A percentile compares a stretch with the other conserved stretches of the same genome.
Evolutionary conservation across 1,284 basidiomycete genomes (phyloP).

Genomic region (Schizopora paradoxa): DNA sequence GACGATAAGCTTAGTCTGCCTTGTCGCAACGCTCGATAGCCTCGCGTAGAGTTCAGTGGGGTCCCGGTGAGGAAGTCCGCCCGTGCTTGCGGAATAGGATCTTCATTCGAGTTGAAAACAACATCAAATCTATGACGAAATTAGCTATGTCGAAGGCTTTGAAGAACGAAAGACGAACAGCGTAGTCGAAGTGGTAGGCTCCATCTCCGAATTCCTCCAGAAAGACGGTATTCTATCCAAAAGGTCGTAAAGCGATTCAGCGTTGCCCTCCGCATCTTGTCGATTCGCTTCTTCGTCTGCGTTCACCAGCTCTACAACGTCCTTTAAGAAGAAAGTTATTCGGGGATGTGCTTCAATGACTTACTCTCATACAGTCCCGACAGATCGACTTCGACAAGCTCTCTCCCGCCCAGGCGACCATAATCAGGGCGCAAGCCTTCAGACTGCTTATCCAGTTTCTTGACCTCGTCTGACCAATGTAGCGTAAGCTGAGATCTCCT

Average conservation of each 20-base stretch:
- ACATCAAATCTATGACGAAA: slow-evolving; percentile 50
- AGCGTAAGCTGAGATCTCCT: slow-evolving; percentile 3
- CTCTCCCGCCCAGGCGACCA: slow-evolving; percentile 41
- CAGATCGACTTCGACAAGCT: slow-evolving; percentile 44
- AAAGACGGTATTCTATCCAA: slow-evolving; percentile 48
- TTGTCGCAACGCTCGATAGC: slow-evolving; percentile 46
- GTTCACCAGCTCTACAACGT: slow-evolving; percentile 27
- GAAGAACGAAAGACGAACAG: slow-evolving; percentile 34
- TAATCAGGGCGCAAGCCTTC: slow-evolving; percentile 31
- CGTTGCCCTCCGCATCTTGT: not conserved
- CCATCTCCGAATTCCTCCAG: slow-evolving; percentile 46
- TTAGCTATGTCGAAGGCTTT: slow-evolving; percentile 6
- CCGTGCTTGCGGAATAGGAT: slow-evolving; percentile 37
- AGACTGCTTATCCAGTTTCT: slow-evolving; percentile 31
- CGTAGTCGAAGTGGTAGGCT: slow-evolving; percentile 50
- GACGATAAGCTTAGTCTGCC: slow-evolving; percentile 43
- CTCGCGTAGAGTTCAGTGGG: slow-evolving; percentile 42
- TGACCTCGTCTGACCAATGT: slow-evolving; percentile 39
- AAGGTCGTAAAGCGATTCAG: slow-evolving; percentile 39
- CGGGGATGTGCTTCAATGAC: slow-evolving; percentile 30
- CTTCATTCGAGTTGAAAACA: slow-evolving; percentile 45
- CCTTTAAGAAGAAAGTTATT: slow-evolving; percentile 31
- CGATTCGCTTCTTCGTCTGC: slow-evolving; percentile 22
- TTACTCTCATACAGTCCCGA: slow-evolving; percentile 47
- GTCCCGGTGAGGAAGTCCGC: slow-evolving; percentile 54